Evolutionary conservation across 2,329 filamentous ascomycete genomes (phyloP).

Genomic region (Aspergillus novofumigatus): DNA sequence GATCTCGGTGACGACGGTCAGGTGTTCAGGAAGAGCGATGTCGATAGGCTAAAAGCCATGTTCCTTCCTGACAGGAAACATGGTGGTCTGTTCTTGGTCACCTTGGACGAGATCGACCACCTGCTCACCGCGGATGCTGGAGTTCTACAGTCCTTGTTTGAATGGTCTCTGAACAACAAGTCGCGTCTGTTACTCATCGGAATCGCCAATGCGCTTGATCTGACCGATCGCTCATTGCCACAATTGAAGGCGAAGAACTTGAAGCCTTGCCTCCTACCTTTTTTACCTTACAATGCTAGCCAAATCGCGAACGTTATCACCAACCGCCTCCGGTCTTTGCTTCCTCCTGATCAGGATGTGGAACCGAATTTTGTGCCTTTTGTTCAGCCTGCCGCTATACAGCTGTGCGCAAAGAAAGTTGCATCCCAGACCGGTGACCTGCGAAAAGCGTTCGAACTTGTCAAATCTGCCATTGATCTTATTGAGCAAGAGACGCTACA

Average conservation of each 20-base stretch:
- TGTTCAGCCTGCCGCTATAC: conserved; percentile 87
- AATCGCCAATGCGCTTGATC: conserved; percentile 91
- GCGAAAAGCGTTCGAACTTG: conserved; percentile 92
- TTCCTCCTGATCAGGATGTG: conserved; percentile 45
- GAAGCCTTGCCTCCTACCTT: conserved; percentile 83
- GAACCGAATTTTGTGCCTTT: conserved; percentile 70
- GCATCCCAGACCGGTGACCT: conserved; percentile 90
- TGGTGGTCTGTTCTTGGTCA: conserved; percentile 66
- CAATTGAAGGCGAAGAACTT: conserved; percentile 89
- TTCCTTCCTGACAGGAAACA: conserved; percentile 62
- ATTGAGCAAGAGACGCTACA: conserved; percentile 79
- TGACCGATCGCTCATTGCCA: conserved; percentile 92
- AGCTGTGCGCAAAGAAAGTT: conserved; percentile 91
- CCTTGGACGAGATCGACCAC: conserved; percentile 92
- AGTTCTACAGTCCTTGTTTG: conserved; percentile 88
- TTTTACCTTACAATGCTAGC: conserved; percentile 82
- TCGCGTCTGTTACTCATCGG: conserved; percentile 82
- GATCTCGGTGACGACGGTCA: conserved; percentile 61
- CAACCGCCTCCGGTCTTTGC: conserved; percentile 70
- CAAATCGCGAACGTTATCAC: conserved; percentile 88
- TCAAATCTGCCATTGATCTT: conserved; percentile 81
- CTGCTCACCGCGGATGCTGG: conserved; percentile 84
- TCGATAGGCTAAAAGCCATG: conserved; percentile 63
- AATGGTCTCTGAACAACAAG: conserved; percentile 81
- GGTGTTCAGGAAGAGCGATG: conserved; percentile 62